Evolutionary conservation across 108 stramenopile genomes (phyloP).

Genomic region (Fragilaria crotonensis): DNA sequence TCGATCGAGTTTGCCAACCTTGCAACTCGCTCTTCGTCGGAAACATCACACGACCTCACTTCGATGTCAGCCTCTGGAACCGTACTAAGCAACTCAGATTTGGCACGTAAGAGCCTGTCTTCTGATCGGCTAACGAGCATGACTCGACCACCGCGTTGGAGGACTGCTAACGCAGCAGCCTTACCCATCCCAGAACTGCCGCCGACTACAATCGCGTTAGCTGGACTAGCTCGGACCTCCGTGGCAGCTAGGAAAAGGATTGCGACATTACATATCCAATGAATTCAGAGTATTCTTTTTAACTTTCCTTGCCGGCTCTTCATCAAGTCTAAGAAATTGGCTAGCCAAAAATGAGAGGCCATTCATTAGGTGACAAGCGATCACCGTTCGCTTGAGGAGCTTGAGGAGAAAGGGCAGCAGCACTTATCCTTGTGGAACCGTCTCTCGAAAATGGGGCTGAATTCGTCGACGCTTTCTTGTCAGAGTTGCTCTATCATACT

Average conservation of each 20-base stretch:
- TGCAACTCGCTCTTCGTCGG: slow-evolving; percentile 42
- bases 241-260: no score
- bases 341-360: not conserved
- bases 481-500: no score
- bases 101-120: slow-evolving; percentile 33
- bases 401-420: no score
- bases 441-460: no score
- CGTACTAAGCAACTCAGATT: slow-evolving; percentile 4
- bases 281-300: not conserved
- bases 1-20: slow-evolving; percentile 20
- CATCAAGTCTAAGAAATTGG: not conserved
- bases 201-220: slow-evolving; percentile 39
- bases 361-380: not conserved
- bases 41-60: slow-evolving; percentile 30
- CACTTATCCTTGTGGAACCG: no score
- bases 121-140: slow-evolving; percentile 37
- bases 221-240: no score
- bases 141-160: slow-evolving; percentile 33
- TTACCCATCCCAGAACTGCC: slow-evolving; percentile 63
- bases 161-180: slow-evolving; percentile 45
- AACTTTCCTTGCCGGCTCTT: not conserved
- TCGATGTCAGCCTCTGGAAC: slow-evolving; percentile 9
- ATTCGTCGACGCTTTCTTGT: no score
- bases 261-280: no score
- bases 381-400: not conserved